Percentiles rank a stretch among this genome's conserved stretches.
Evolutionary conservation across 768 basidiomycete species (phyloP).

Genomic region (Leccinellum rugosiceps): DNA sequence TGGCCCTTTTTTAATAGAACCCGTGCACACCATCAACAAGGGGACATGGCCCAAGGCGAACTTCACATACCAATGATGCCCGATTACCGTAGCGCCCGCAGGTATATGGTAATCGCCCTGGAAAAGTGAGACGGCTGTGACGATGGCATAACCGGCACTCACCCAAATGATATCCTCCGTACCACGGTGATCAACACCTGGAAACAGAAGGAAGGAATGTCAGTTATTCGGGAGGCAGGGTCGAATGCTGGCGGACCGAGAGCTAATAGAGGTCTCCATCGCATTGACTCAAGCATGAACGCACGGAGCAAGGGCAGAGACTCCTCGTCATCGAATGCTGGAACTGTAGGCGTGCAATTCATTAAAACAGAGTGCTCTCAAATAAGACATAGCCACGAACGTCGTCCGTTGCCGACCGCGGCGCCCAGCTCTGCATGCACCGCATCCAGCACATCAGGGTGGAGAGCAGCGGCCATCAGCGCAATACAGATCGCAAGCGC

Average conservation of each 20-base stretch:
- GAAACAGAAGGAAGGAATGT: neutral
- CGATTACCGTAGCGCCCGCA: conserved; percentile 12
- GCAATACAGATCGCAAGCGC: conserved; percentile 47
- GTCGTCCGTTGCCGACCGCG: conserved; percentile 38
- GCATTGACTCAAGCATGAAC: conserved; percentile 33
- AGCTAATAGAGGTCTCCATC: conserved; percentile 32
- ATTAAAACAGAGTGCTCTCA: too few species aligned
- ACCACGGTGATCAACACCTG: conserved; percentile 11
- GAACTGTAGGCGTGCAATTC: conserved; percentile 24
- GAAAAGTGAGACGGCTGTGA: neutral
- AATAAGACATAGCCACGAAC: neutral
- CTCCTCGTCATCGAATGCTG: conserved; percentile 32
- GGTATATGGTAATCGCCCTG: conserved; percentile 19
- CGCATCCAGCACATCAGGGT: conserved; percentile 44
- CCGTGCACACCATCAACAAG: too few species aligned
- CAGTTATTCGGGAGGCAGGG: neutral
- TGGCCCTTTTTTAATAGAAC: conserved; percentile 19
- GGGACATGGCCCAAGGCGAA: too few species aligned
- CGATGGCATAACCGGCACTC: neutral
- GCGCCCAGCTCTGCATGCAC: conserved; percentile 53
- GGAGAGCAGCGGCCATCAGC: conserved; percentile 46
- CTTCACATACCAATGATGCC: conserved; percentile 12
- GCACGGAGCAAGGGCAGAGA: conserved; percentile 30
- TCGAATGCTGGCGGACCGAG: conserved; percentile 10
- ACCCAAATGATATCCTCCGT: conserved; percentile 19